phyloP scores from a whole-genome alignment of 495 filamentous ascomycete species.

The Podospora tetraspora region DNA sequence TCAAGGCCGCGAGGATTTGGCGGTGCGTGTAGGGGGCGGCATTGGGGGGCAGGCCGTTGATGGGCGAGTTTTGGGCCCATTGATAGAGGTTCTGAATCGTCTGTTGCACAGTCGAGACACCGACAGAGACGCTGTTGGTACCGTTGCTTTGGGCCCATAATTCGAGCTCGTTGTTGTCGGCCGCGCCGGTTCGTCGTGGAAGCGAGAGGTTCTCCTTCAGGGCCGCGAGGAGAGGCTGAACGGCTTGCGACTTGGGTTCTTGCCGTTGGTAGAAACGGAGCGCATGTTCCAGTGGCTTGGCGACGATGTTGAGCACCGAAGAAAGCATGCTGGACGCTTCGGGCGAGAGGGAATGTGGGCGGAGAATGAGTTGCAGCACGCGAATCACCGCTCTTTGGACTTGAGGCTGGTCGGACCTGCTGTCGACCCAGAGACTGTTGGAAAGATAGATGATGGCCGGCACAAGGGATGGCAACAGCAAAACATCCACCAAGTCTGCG shows the following conservation, averaged over 20 bases:
- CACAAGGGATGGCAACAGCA: slow-evolving; percentile 82
- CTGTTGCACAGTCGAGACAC: slow-evolving; percentile 56
- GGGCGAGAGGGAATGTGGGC: slow-evolving; percentile 67
- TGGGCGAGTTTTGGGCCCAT: slow-evolving; percentile 64
- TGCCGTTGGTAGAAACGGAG: slow-evolving; percentile 66
- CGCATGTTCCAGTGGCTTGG: slow-evolving; percentile 67
- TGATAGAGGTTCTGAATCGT: slow-evolving; percentile 63
- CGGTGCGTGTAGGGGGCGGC: slow-evolving; percentile 64
- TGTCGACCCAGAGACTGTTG: slow-evolving; percentile 68
- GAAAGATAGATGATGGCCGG: slow-evolving; percentile 75
- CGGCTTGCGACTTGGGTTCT: slow-evolving; percentile 61
- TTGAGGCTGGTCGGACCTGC: slow-evolving; percentile 12
- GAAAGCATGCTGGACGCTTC: slow-evolving; percentile 78
- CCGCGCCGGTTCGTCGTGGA: slow-evolving; percentile 59
- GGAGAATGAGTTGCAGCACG: slow-evolving; percentile 70
- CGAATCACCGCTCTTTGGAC: slow-evolving; percentile 61
- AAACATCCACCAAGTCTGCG: slow-evolving; percentile 77
- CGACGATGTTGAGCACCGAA: slow-evolving; percentile 77
- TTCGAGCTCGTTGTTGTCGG: slow-evolving; percentile 69
- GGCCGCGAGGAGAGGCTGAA: slow-evolving; percentile 64
- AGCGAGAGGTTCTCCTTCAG: slow-evolving; percentile 62
- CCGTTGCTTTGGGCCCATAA: slow-evolving; percentile 54
- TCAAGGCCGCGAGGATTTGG: slow-evolving; percentile 59
- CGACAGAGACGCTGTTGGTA: slow-evolving; percentile 35
- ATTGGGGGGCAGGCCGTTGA: slow-evolving; percentile 59